Conservation (phyloP, 2,329 filamentous ascomycete species). For the Coleophoma cylindrospora region DNA sequence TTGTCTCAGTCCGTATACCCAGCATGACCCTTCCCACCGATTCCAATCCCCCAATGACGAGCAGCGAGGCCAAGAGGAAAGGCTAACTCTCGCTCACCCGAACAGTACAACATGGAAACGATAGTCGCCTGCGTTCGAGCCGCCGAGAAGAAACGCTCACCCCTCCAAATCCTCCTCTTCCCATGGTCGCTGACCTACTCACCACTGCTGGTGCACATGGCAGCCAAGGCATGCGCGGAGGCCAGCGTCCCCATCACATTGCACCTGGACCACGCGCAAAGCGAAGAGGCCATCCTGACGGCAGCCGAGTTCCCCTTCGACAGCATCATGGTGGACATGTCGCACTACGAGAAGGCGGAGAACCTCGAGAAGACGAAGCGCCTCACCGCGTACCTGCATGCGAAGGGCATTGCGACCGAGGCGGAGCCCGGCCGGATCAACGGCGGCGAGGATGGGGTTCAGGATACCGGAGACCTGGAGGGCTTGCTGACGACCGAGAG, state of each 20-base stretch:
- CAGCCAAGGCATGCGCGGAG: slow-evolving; percentile 46
- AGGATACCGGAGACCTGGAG: slow-evolving; percentile 58
- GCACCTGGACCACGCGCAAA: slow-evolving; percentile 65
- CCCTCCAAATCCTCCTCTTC: slow-evolving; percentile 66
- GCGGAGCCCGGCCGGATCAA: slow-evolving; percentile 69
- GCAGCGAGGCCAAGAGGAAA: too few species aligned
- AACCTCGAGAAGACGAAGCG: slow-evolving; percentile 61
- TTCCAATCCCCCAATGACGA: too few species aligned
- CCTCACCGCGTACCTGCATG: slow-evolving; percentile 58
- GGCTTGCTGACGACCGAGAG: slow-evolving; percentile 58
- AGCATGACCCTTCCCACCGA: too few species aligned
- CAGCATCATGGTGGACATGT: slow-evolving; percentile 75
- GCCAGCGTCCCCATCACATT: slow-evolving; percentile 55
- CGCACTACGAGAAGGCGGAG: slow-evolving; percentile 65
- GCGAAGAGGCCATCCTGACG: slow-evolving; percentile 49
- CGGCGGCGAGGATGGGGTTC: slow-evolving; percentile 69
- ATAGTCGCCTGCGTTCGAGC: slow-evolving; percentile 64
- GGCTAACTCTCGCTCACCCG: slow-evolving; percentile 31
- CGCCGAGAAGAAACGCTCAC: slow-evolving; percentile 60
- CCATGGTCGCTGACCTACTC: slow-evolving; percentile 66
- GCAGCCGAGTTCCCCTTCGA: slow-evolving; percentile 59
- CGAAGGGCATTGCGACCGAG: slow-evolving; percentile 61
- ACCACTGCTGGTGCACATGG: slow-evolving; percentile 46
- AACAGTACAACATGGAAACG: slow-evolving; percentile 63
- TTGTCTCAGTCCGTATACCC: slow-evolving; percentile 36